Conservation (phyloP, 2,329 filamentous ascomycete genomes). For the Exophiala calicioides region DNA sequence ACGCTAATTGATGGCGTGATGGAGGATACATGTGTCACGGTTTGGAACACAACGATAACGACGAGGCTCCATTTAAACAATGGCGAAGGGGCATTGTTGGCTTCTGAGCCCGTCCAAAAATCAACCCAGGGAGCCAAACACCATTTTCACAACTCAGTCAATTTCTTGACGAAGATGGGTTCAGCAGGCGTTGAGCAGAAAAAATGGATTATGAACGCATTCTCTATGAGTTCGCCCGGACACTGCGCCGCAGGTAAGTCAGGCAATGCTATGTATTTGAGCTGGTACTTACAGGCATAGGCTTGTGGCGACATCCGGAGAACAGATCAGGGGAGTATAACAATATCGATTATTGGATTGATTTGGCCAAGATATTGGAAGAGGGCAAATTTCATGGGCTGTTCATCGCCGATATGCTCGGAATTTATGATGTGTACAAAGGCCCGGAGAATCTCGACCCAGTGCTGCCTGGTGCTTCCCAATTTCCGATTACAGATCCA, state of each 20-base stretch:
- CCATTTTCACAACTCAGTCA: too few species aligned
- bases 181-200: too few species aligned
- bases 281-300: background rate
- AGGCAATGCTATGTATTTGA: background rate
- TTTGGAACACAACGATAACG: too few species aligned
- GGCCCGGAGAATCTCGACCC: slow-evolving; percentile 39
- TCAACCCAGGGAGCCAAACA: too few species aligned
- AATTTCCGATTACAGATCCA: slow-evolving; percentile 5
- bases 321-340: background rate
- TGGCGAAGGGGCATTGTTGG: too few species aligned
- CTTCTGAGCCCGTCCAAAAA: too few species aligned
- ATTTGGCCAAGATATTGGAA: slow-evolving; percentile 4
- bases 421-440: slow-evolving; percentile 70
- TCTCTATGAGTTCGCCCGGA: slow-evolving; percentile 5
- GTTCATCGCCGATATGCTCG: slow-evolving; percentile 33
- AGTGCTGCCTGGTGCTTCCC: background rate
- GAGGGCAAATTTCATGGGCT: slow-evolving; percentile 2
- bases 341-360: slow-evolving; percentile 8
- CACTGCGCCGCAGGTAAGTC: slow-evolving; percentile 4
- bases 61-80: too few species aligned
- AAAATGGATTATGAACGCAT: slow-evolving; percentile 9
- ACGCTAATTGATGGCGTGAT: too few species aligned
- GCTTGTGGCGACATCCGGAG: slow-evolving; percentile 2
- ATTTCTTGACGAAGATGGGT: too few species aligned
- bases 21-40: too few species aligned